phyloP scores from a whole-genome alignment of 805 yeast species.

The Cyberlindnera mycetangii region DNA sequence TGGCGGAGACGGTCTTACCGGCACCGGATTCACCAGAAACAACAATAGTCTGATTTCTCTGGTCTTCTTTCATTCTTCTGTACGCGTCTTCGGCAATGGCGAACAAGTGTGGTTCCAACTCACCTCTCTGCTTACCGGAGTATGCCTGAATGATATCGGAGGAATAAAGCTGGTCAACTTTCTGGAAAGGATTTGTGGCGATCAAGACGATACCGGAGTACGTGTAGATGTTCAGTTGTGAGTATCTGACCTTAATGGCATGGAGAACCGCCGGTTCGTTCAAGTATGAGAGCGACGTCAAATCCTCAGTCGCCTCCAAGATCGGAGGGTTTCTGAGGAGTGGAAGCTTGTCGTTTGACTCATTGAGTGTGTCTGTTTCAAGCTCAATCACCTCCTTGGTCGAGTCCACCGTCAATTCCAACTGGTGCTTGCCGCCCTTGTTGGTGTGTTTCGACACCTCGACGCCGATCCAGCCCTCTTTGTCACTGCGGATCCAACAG shows the following conservation, averaged over 20 bases:
- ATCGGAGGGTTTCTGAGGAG: constrained; percentile 88
- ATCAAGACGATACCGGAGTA: constrained; percentile 95
- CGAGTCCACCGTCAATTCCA: constrained; percentile 53
- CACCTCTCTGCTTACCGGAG: constrained; percentile 90
- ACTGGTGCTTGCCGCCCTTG: constrained; percentile 40
- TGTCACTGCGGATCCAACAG: constrained; percentile 74
- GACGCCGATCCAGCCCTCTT: constrained; percentile 71
- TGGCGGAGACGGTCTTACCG: constrained; percentile 96
- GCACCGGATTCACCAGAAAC: constrained; percentile 99
- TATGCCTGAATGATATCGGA: constrained; percentile 93
- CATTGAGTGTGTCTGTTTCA: constrained; percentile 39
- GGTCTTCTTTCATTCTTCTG: constrained; percentile 85
- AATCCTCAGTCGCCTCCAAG: constrained; percentile 90
- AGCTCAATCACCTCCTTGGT: constrained; percentile 44
- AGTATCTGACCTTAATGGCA: constrained; percentile 85
- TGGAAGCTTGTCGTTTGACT: constrained; percentile 50
- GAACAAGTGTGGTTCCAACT: constrained; percentile 93
- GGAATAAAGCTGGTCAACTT: constrained; percentile 86
- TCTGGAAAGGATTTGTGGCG: constrained; percentile 94
- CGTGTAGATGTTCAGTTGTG: constrained; percentile 88
- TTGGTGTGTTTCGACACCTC: constrained; percentile 48
- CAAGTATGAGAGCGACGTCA: constrained; percentile 85
- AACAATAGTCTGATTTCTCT: constrained; percentile 88
- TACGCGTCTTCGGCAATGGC: constrained; percentile 98
- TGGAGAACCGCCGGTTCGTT: constrained; percentile 96